Evolutionary conservation across 192 early-diverging fungal genomes (phyloP).

Genomic region (Coemansia sp.): DNA sequence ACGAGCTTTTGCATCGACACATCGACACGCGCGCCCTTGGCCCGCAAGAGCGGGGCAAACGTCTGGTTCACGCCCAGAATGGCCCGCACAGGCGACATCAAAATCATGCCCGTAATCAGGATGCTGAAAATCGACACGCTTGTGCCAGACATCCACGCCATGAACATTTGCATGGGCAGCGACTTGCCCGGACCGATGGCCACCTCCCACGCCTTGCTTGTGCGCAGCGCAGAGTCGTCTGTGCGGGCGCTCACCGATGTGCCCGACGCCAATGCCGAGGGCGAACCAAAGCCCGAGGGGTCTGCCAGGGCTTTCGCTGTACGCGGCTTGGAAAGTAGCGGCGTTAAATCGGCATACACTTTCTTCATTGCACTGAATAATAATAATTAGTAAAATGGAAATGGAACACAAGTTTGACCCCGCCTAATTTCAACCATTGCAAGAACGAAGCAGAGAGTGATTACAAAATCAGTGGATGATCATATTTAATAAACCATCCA

Average conservation of each 20-base stretch:
- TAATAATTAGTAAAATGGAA: too few relatives aligned
- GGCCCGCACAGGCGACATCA: slow-evolving; percentile 79
- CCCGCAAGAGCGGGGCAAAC: slow-evolving; percentile 77
- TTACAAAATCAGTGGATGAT: too few relatives aligned
- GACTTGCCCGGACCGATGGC: slow-evolving; percentile 86
- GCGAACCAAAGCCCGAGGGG: slow-evolving; percentile 34
- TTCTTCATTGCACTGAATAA: slow-evolving; percentile 1
- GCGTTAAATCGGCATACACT: slow-evolving; percentile 45
- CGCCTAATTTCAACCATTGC: too few relatives aligned
- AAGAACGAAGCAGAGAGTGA: too few relatives aligned
- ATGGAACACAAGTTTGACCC: too few relatives aligned
- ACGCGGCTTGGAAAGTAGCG: slow-evolving; percentile 20
- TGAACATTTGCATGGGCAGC: slow-evolving; percentile 96
- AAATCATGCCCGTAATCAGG: slow-evolving; percentile 93
- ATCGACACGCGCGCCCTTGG: slow-evolving; percentile 43
- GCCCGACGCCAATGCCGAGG: slow-evolving; percentile 15
- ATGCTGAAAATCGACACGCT: slow-evolving; percentile 94
- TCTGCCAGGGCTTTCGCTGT: slow-evolving; percentile 23
- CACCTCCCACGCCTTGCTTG: slow-evolving; percentile 96
- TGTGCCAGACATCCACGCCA: slow-evolving; percentile 99
- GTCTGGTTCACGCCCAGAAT: slow-evolving; percentile 69
- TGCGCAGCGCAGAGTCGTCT: slow-evolving; percentile 36
- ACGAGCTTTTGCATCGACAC: slow-evolving; percentile 78
- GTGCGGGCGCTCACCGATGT: slow-evolving; percentile 5
- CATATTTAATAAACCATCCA: too few relatives aligned